Evolutionary conservation across 345 rosid genomes (phyloP), one percentile per base, ranked within the genome.

Genomic region (Bruguiera gymnorhiza): DNA sequence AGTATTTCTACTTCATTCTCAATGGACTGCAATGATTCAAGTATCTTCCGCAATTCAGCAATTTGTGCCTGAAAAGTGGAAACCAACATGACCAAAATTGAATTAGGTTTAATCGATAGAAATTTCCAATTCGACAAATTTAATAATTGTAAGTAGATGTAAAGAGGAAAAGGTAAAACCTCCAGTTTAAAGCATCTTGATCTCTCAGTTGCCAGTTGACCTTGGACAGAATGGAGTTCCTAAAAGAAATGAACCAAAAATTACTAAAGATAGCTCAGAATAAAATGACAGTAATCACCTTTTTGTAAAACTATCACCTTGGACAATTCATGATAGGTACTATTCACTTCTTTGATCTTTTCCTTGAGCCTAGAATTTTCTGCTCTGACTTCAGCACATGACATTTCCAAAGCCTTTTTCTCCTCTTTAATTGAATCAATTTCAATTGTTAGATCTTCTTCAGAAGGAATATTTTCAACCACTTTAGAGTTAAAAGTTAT

Each of bases 121-220:
- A 46, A 51, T 34, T 34, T 34, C 52, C 32, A 32, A 20, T 67
- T 36, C 11, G 20, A 2, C 61, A 64, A 27, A 61, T 56, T 9
- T 26, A 9, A 36, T 63, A 34, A 69, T 46, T 0, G 43, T 39
- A 69, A 34, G 70, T 10, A 68, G 48, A 24, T 24, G 24, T 43
- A 68, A 23, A 31, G 19, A 21, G 58, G 70, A 11, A 31, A 63
- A n/a, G 29, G 46, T 61, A 16, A 59, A 71, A 95, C 99, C 99
- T 95, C 99, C 66, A 92, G 86, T 79, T 92, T 95, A 67, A 89
- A 90, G 91, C 97, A 95, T 90, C 99, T 87, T 79, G 98, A 95
- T 80, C 97, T 89, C 85, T 95, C 99, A 3, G 97, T 81, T 58
- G 78, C 79, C 63, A 90, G 88, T 81, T 92, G 98, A 78, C 97